Percentiles rank a stretch among this genome's conserved stretches.
phyloP scores from a whole-genome alignment of 148 eudicot genomes.

The Vaccinium corymbosum region DNA sequence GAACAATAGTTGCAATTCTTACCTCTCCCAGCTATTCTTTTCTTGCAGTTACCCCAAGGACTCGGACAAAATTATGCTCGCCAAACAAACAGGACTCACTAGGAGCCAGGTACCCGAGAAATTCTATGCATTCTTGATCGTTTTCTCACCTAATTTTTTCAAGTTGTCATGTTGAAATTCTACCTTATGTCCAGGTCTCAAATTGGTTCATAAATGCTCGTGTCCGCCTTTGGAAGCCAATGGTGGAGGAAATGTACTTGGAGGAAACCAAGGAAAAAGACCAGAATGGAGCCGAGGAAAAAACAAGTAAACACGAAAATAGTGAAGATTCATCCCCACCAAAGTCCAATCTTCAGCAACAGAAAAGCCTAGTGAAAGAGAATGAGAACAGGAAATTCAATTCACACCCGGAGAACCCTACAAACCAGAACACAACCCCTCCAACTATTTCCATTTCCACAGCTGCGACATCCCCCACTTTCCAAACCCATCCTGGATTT shows the following conservation, averaged over 20 bases:
- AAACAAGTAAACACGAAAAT: constrained; percentile 28
- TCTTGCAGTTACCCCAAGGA: constrained; percentile 68
- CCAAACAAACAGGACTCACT: constrained; percentile 72
- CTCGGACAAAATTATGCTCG: constrained; percentile 66
- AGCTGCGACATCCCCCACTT: constrained; percentile 24
- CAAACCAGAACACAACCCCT: constrained; percentile 21
- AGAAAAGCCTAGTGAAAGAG: constrained; percentile 18
- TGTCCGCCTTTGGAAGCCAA: constrained; percentile 90
- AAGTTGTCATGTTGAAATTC: background rate
- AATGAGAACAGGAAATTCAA: constrained; percentile 19
- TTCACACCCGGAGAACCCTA: constrained; percentile 15
- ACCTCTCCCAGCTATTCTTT: background rate
- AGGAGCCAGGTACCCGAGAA: constrained; percentile 60
- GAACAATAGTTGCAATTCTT: background rate
- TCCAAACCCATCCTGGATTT: constrained; percentile 34
- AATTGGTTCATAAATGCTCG: constrained; percentile 92
- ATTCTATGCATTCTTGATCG: background rate
- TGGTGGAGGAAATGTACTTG: constrained; percentile 85
- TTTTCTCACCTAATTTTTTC: background rate
- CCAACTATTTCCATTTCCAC: constrained; percentile 28
- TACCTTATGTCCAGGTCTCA: constrained; percentile 45
- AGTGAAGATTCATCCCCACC: constrained; percentile 18
- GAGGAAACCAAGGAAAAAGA: constrained; percentile 68
- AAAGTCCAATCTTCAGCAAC: constrained; percentile 16
- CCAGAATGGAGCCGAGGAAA: constrained; percentile 40